Evolutionary conservation across 768 basidiomycete genomes (phyloP).

Genomic region (Boletus sp.): DNA sequence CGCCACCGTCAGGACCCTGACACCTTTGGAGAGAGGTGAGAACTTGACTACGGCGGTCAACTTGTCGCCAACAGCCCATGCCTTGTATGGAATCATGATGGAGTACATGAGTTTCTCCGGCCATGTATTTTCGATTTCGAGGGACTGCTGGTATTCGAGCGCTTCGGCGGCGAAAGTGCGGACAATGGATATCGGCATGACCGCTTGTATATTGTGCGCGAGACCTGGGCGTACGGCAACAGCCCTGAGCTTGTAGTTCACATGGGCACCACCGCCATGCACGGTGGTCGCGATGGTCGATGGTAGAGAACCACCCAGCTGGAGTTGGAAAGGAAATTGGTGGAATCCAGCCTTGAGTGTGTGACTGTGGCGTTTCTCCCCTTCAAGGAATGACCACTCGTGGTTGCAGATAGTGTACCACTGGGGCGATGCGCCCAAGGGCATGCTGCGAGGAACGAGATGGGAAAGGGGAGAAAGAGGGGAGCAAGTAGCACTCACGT

Average conservation of each 20-base stretch:
- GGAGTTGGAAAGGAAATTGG: conserved; percentile 86
- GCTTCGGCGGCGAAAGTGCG: conserved; percentile 78
- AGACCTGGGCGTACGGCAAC: conserved; percentile 76
- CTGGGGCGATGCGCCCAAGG: conserved; percentile 35
- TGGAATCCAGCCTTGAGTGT: conserved; percentile 97
- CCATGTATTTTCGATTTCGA: conserved; percentile 97
- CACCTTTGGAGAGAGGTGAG: conserved; percentile 82
- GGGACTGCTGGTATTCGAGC: conserved; percentile 92
- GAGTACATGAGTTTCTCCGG: conserved; percentile 96
- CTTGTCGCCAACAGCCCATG: conserved; percentile 88
- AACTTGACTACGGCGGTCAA: conserved; percentile 84
- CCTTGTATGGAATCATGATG: conserved; percentile 91
- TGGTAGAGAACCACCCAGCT: conserved; percentile 81
- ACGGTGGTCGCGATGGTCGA: conserved; percentile 61
- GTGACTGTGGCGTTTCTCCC: conserved; percentile 70
- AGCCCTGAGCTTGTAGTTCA: conserved; percentile 89
- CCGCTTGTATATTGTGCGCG: conserved; percentile 61
- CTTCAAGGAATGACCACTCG: conserved; percentile 91
- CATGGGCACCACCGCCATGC: conserved; percentile 52
- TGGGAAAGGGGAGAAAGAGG: conserved; percentile 3
- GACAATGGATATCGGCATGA: conserved; percentile 59
- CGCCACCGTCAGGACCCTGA: conserved; percentile 59
- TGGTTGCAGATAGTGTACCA: conserved; percentile 72
- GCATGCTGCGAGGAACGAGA: conserved; percentile 6
- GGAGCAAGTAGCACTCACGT: conserved; percentile 43